Evolutionary conservation across 352 stramenopile species (phyloP).

Genomic region (Phytopythium chamaehyphon): DNA sequence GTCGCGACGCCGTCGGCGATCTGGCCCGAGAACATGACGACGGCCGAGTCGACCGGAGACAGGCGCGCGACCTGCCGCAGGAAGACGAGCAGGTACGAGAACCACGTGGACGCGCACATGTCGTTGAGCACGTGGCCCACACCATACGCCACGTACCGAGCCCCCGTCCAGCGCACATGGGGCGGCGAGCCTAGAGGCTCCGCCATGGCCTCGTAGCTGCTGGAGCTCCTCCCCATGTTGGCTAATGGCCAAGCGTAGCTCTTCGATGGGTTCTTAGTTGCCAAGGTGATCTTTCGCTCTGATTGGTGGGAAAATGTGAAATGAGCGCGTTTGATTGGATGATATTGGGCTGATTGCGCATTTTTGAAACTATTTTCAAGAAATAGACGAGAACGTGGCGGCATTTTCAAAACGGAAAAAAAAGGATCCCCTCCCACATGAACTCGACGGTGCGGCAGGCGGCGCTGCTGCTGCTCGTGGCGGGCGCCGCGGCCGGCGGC

Average conservation of each 20-base stretch:
- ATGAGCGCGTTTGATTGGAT: conserved; percentile 1
- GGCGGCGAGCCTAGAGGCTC: conserved; percentile 1
- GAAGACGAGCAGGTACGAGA: conserved; percentile 86
- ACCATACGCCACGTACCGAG: conserved; percentile 66
- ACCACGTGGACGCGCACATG: conserved; percentile 87
- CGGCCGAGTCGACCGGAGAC: conserved; percentile 69
- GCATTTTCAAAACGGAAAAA: background rate
- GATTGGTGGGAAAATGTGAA: background rate
- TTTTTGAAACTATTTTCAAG: background rate
- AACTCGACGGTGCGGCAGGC: conserved; percentile 17
- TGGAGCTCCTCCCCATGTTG: conserved; percentile 8
- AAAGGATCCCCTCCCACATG: too few relatives aligned
- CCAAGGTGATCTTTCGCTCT: background rate
- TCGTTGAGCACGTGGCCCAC: conserved; percentile 86
- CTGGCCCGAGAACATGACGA: conserved; percentile 86
- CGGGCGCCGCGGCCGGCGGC: conserved; percentile 24
- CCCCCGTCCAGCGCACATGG: conserved; percentile 39
- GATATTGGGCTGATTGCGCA: background rate
- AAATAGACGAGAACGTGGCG: background rate
- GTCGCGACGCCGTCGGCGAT: conserved; percentile 80
- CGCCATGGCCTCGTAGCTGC: conserved; percentile 13
- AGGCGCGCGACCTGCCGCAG: conserved; percentile 54
- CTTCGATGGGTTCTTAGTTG: background rate
- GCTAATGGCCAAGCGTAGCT: background rate
- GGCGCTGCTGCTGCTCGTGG: conserved; percentile 40